These are phyloP conservation scores for Infundibulicybe gibba DNA, from an alignment of 768 basidiomycete genomes.

Conservation along the genomic window DNA sequence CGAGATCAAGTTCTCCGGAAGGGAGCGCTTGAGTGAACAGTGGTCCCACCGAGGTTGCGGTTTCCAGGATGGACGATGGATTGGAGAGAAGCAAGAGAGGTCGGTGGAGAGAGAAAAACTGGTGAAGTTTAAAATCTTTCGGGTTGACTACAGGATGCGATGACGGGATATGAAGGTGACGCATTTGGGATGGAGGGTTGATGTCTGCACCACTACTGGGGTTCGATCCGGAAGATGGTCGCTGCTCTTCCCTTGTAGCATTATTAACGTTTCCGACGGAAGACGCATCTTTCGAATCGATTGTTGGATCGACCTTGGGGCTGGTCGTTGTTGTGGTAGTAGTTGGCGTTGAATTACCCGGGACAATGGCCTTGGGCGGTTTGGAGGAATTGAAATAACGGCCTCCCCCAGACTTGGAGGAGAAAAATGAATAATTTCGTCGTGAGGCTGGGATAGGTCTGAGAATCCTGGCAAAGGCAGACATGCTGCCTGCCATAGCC, in stretches of 20 bases:
- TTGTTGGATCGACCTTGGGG: constrained; percentile 21
- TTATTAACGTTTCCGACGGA: constrained; percentile 9
- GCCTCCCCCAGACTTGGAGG: constrained; percentile 70
- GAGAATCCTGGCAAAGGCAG: constrained; percentile 46
- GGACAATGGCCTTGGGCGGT: constrained; percentile 47
- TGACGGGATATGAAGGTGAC: constrained; percentile 13
- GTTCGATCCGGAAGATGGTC: constrained; percentile 1
- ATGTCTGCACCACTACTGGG: constrained; percentile 9
- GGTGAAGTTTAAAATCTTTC: constrained; percentile 75
- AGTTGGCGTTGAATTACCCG: constrained; percentile 21
- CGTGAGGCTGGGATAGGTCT: constrained; percentile 42
- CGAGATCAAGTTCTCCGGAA: constrained; percentile 9
- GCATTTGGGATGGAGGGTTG: constrained; percentile 7
- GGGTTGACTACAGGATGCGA: constrained; percentile 56
- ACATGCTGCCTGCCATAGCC: constrained; percentile 29
- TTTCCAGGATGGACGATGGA: constrained; percentile 49
- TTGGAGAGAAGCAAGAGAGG: constrained; percentile 70
- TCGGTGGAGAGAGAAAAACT: constrained; percentile 81
- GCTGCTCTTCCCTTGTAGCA: constrained; percentile 1
- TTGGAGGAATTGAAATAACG: constrained; percentile 76
- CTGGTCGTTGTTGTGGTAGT: constrained; percentile 14
- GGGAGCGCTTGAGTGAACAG: constrained; percentile 13
- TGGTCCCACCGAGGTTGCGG: constrained; percentile 20
- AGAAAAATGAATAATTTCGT: constrained; percentile 75
- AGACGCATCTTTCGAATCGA: constrained; percentile 15